Evolutionary conservation across 768 basidiomycete genomes (phyloP), one percentile per base, ranked within the genome.

Genomic region (Piloderma croceum): DNA sequence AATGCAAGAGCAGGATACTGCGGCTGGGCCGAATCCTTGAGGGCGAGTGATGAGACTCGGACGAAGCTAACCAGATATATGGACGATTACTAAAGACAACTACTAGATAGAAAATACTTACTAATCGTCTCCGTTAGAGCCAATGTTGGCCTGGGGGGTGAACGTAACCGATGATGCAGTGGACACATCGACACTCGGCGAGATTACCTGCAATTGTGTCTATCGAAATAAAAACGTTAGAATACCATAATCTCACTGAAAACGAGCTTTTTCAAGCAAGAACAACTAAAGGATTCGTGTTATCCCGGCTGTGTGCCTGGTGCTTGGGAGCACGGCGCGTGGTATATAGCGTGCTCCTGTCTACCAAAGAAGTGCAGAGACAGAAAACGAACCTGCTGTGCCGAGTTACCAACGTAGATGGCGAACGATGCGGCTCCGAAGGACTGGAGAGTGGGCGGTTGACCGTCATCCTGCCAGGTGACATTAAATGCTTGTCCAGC

Each of bases 1-100:
- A 90, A 93, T 0, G 86, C 78, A 47, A 82, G 65, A 33, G 71
- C 74, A 3, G 72, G 73, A 64, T 67, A 83, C 40, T 74, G 65
- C 11, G 81, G 62, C 41, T 72, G 56, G 2, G 54, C 52, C 21
- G 77, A 34, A 56, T 83, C 77, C 57, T 70, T 81, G 32, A 74
- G 49, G 39, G 25, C 50, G 24, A 70, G 47, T 0, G 88, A 89
- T 43, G 83, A 74, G 53, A 85, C 63, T 35, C 87, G 85, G 54
- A 92, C 73, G 68, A 92, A 92, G 68, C 84, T 86, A 43, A 3
- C 39, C 18, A 15, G 19, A 13, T 24, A 3, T 43, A 29, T 32
- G 9, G 13, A 27, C 38, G 27, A 18, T 27, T 24, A 7, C 15
- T 12, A 25, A 11, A 11, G 24, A 3, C 7, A 20, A 38, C n/a